phyloP scores from a whole-genome alignment of 1,284 basidiomycete species.

The Xerocomus amazonicus region DNA sequence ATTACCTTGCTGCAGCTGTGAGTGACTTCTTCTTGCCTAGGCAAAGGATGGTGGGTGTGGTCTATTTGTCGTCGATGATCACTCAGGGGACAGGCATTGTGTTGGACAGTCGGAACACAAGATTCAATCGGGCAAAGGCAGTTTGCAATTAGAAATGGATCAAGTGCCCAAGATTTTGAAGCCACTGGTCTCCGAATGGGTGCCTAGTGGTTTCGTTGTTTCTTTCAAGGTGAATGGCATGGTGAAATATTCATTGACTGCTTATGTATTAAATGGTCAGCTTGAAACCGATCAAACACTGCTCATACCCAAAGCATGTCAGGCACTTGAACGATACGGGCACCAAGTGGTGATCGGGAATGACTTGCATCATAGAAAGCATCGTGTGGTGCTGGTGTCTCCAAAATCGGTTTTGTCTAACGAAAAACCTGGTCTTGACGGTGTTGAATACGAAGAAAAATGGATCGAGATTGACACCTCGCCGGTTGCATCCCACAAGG shows the following conservation, averaged over 20 bases:
- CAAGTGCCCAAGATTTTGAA: constrained; percentile 96
- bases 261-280: constrained; percentile 39
- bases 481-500: constrained; percentile 57
- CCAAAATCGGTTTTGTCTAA: constrained; percentile 29
- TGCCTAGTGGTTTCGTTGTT: constrained; percentile 86
- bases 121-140: constrained; percentile 95
- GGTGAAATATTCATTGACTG: not conserved
- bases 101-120: constrained; percentile 92
- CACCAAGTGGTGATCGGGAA: constrained; percentile 98
- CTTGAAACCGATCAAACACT: constrained; percentile 88
- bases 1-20: constrained; percentile 96
- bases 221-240: constrained; percentile 81
- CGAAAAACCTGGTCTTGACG: constrained; percentile 34
- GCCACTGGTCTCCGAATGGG: constrained; percentile 93
- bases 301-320: constrained; percentile 87
- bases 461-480: constrained; percentile 68
- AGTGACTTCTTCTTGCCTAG: constrained; percentile 96
- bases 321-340: constrained; percentile 88
- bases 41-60: constrained; percentile 71
- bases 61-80: not conserved
- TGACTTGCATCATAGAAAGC: constrained; percentile 85
- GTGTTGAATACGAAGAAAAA: constrained; percentile 42
- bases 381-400: constrained; percentile 87
- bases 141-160: constrained; percentile 94
- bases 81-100: constrained; percentile 14